Conservation (phyloP, 139 green algal genomes). For the Closterium sp. region DNA sequence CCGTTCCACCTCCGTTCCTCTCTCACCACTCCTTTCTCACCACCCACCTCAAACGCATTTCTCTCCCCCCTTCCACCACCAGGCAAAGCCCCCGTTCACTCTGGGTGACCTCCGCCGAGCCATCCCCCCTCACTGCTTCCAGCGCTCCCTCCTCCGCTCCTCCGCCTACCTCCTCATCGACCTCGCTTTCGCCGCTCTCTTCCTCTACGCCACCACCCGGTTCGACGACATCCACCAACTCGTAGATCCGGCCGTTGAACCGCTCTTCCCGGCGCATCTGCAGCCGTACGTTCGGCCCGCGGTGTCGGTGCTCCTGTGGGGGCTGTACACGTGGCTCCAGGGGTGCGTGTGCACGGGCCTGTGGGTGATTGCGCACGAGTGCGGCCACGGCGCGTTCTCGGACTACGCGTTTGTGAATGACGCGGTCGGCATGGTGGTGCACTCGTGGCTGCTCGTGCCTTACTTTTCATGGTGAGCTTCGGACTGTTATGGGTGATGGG, state of each 20-base stretch:
- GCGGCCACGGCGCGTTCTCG: conserved; percentile 59
- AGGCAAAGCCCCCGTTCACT: conserved; percentile 65
- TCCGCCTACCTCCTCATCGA: conserved; percentile 68
- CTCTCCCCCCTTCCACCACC: not conserved
- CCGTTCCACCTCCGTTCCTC: not conserved
- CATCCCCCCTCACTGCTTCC: conserved; percentile 83
- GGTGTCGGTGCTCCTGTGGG: conserved; percentile 41
- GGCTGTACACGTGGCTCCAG: conserved; percentile 45
- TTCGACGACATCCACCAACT: conserved; percentile 53
- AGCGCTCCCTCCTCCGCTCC: conserved; percentile 58
- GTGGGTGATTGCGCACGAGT: conserved; percentile 66
- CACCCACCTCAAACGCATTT: too few species aligned
- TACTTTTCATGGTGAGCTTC: conserved; percentile 58
- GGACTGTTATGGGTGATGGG: too few species aligned
- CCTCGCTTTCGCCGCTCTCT: conserved; percentile 52
- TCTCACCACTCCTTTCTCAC: not conserved
- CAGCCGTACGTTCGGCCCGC: not conserved
- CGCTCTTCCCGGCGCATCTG: not conserved
- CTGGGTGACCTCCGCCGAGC: conserved; percentile 69
- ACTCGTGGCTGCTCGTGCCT: conserved; percentile 57
- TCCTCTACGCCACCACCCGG: conserved; percentile 57
- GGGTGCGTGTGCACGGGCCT: conserved; percentile 58
- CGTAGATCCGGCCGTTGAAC: not conserved
- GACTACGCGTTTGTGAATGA: conserved; percentile 58
- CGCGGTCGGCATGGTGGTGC: conserved; percentile 55